Percentiles rank a stretch among this genome's conserved stretches.
phyloP scores from a whole-genome alignment of 2,329 filamentous ascomycete genomes.

The Amauroascus niger region DNA sequence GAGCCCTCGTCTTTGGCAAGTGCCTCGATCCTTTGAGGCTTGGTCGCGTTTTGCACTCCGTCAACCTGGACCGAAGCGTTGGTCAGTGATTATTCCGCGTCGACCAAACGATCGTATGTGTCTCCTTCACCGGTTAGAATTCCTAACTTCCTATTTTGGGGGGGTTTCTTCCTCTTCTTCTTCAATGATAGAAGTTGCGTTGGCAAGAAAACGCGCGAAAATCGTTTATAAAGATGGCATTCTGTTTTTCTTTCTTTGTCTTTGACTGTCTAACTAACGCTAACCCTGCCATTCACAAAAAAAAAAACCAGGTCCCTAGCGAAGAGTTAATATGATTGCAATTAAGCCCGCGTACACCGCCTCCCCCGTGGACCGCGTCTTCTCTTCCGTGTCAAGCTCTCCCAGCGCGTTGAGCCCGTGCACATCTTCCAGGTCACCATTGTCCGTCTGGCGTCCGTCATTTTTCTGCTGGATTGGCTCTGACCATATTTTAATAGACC shows the following conservation, averaged over 20 bases:
- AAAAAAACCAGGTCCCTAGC: neutral
- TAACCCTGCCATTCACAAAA: neutral
- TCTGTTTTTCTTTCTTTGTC: no score
- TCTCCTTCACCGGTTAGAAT: neutral
- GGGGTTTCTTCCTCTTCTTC: no score
- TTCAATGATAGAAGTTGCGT: neutral
- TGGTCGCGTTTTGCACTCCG: neutral
- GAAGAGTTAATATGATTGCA: slow-evolving; percentile 11
- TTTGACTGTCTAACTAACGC: neutral
- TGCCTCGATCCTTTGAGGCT: neutral
- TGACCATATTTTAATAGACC: neutral
- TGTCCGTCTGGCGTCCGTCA: neutral
- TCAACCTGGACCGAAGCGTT: neutral
- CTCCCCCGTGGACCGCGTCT: slow-evolving; percentile 5
- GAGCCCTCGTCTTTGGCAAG: neutral
- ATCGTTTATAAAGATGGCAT: neutral
- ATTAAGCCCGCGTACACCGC: slow-evolving; percentile 4
- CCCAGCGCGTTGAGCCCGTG: neutral
- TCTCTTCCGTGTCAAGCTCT: slow-evolving; percentile 3
- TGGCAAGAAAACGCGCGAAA: neutral
- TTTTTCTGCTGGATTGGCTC: neutral
- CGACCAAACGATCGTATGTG: neutral
- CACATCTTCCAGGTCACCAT: neutral
- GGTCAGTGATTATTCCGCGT: neutral
- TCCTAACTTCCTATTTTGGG: neutral